Conservation (phyloP, 306 rosid species). For the Neltuma alba region DNA sequence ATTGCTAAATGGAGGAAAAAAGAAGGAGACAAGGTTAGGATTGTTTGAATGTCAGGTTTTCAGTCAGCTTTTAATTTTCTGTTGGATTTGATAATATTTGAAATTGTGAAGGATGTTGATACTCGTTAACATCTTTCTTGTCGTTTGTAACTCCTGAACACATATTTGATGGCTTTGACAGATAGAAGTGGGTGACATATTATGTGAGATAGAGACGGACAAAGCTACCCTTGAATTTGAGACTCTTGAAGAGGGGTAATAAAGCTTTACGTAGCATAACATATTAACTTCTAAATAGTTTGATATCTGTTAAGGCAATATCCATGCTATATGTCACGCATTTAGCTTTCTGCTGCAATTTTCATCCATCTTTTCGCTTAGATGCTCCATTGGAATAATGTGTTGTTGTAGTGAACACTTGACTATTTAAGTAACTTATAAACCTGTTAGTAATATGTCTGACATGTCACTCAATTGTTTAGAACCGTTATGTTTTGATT, state of each 20-base stretch:
- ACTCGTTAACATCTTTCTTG: slow-evolving; percentile 20
- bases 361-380: slow-evolving; percentile 18
- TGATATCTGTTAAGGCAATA: background rate
- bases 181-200: slow-evolving; percentile 95
- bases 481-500: slow-evolving; percentile 5
- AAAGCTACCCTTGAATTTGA: slow-evolving; percentile 98
- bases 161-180: slow-evolving; percentile 45
- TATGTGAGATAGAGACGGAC: slow-evolving; percentile 99
- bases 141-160: slow-evolving; percentile 1
- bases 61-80: slow-evolving; percentile 9
- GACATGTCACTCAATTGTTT: slow-evolving; percentile 13
- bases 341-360: slow-evolving; percentile 6
- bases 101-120: slow-evolving; percentile 24
- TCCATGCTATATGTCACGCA: background rate
- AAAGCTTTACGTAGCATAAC: slow-evolving; percentile 41
- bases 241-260: slow-evolving; percentile 94
- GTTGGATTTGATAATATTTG: slow-evolving; percentile 22
- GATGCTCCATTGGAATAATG: slow-evolving; percentile 21
- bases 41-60: slow-evolving; percentile 34
- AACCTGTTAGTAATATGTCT: slow-evolving; percentile 7
- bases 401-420: slow-evolving; percentile 13
- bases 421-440: slow-evolving; percentile 20
- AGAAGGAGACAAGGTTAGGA: slow-evolving; percentile 98
- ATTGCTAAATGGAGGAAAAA: slow-evolving; percentile 86
- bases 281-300: slow-evolving; percentile 16